Evolutionary conservation across 2,329 filamentous ascomycete genomes (phyloP).

Genomic region (Epichloe bromicola): DNA sequence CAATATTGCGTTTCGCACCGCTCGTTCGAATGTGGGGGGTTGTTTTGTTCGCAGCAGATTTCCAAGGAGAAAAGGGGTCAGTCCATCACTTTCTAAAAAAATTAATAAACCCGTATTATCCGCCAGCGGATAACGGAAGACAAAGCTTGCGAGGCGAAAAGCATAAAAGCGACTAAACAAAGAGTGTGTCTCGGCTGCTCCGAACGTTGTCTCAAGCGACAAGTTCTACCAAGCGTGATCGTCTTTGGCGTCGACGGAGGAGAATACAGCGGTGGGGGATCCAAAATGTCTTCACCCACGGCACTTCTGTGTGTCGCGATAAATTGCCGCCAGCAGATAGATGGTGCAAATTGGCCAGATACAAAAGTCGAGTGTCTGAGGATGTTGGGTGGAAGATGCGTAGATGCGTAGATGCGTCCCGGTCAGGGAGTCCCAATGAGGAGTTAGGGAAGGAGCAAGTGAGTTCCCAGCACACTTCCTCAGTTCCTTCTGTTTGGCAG

Average conservation of each 20-base stretch:
- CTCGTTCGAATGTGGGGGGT: background rate
- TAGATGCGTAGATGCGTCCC: too few relatives aligned
- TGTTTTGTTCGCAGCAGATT: background rate
- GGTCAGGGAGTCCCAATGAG: too few relatives aligned
- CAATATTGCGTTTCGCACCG: background rate
- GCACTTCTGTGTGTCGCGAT: too few relatives aligned
- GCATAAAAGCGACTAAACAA: background rate
- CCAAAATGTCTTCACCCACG: background rate
- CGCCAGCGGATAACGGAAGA: conserved; percentile 4
- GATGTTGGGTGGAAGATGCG: too few relatives aligned
- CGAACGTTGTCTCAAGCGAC: background rate
- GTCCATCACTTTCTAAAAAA: background rate
- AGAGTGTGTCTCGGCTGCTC: conserved; percentile 1
- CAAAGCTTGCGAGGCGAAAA: background rate
- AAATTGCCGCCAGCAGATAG: too few relatives aligned
- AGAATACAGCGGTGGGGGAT: background rate
- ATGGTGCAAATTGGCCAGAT: too few relatives aligned
- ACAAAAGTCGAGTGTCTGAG: too few relatives aligned
- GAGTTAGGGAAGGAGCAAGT: too few relatives aligned
- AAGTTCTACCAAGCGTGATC: background rate
- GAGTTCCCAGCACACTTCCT: too few relatives aligned
- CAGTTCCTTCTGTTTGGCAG: too few relatives aligned
- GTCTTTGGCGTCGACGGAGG: background rate
- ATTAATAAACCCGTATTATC: background rate
- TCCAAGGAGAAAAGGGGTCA: background rate